Evolutionary conservation across 2,329 filamentous ascomycete species (phyloP), one percentile per base, ranked within the genome.

Genomic region (Neonectria ditissima): DNA sequence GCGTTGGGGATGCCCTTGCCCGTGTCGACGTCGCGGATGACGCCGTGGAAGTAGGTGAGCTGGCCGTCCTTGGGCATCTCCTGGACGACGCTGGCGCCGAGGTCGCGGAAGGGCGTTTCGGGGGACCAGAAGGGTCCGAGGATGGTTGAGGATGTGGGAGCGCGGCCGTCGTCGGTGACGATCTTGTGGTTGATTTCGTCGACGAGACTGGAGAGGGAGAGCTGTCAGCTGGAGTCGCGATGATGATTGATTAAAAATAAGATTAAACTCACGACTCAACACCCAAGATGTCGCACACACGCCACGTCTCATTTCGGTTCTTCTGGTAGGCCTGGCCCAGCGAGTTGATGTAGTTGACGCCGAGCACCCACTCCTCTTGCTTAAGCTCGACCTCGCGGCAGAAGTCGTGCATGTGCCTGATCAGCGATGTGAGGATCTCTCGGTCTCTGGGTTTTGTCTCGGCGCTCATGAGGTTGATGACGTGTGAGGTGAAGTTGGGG

Each of bases 41-140:
- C 81, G 70, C 91, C 91, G 82, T 92, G 89, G 88, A 93, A 91
- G 70, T 85, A 83, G 55, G 86, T 86, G 55, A 88, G 80, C 65
- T 87, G 82, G 51, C 89, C 91, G 53, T 87, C 80, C 59, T 87
- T 83, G 39, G 82, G 80, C 65, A 83, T 77, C 76, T 90, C 79
- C 76, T 90, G 87, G 73, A 93, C 89, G 77, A 93, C 90, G 77
- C 81, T 84, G 75, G 82, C 84, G 68, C 91, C 91, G 69, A 88
- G 84, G 39, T 88, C 83, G 48, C 90, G 87, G 86, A 92, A 92
- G 32, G 91, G 91, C 1, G 91, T 89, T 71, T 92, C 84, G 72
- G 91, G 90, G 11, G 88, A 90, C 90, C 91, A 93, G 84, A 93
- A 93, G 68, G 91, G 91, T 2, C 91, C 91, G 64, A 93, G 88